phyloP scores from a whole-genome alignment of 169 alveolate species.

The Plasmodium gallinaceum region DNA sequence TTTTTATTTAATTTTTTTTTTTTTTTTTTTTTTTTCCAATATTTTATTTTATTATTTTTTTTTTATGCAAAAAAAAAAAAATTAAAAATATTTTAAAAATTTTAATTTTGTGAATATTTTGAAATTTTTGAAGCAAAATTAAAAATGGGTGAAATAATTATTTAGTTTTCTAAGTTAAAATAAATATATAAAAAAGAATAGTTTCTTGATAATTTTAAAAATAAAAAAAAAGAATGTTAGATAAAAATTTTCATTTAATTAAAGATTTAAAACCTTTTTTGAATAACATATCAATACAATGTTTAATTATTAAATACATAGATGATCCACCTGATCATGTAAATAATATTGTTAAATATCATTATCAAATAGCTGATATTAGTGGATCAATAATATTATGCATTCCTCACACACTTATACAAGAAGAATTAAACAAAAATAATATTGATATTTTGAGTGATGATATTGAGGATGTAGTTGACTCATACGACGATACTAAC shows the following conservation, averaged over 20 bases:
- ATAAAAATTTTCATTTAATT: conserved; percentile 40
- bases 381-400: conserved; percentile 83
- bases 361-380: conserved; percentile 81
- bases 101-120: background rate
- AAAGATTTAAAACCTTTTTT: conserved; percentile 81
- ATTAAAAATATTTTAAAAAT: background rate
- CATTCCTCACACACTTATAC: conserved; percentile 82
- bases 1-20: background rate
- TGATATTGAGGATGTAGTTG: conserved; percentile 74
- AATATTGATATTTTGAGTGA: conserved; percentile 31
- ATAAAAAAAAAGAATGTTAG: conserved; percentile 17
- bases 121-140: background rate
- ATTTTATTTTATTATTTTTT: background rate
- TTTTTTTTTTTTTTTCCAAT: background rate
- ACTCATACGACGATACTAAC: conserved; percentile 57
- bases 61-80: background rate
- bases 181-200: background rate
- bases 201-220: background rate
- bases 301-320: conserved; percentile 81
- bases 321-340: conserved; percentile 87
- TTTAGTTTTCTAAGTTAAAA: background rate
- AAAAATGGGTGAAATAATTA: background rate
- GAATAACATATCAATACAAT: conserved; percentile 77
- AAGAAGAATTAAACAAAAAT: conserved; percentile 75
- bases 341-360: conserved; percentile 80